Percentiles rank a stretch among this genome's conserved stretches.
Evolutionary conservation across 352 stramenopile species (phyloP).

Genomic region (Phytophthora europaea): DNA sequence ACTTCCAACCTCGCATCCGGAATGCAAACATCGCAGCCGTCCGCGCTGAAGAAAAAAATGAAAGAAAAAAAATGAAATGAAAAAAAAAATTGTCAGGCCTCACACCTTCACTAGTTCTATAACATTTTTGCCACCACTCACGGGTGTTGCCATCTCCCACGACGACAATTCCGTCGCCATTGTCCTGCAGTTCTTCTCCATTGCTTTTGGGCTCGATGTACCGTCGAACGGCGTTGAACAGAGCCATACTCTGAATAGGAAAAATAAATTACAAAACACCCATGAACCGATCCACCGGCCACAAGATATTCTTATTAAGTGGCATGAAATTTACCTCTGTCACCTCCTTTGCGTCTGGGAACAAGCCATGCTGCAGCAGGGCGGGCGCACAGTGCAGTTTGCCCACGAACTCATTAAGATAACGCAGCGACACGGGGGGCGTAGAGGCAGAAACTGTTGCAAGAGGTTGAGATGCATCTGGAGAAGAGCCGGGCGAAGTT

Average conservation of each 20-base stretch:
- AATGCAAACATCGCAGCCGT: conserved; percentile 85
- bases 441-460: conserved; percentile 14
- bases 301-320: background rate
- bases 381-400: conserved; percentile 78
- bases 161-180: conserved; percentile 73
- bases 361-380: conserved; percentile 78
- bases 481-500: conserved; percentile 15
- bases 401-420: conserved; percentile 88
- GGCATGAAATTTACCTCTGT: conserved; percentile 59
- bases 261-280: background rate
- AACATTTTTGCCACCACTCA: conserved; percentile 27
- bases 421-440: conserved; percentile 70
- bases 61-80: background rate
- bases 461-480: background rate
- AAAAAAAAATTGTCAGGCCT: background rate
- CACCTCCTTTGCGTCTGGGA: conserved; percentile 87
- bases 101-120: too few relatives aligned
- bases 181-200: background rate
- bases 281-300: background rate
- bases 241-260: conserved; percentile 72
- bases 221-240: conserved; percentile 84
- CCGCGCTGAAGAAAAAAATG: conserved; percentile 48
- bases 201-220: conserved; percentile 55
- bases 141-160: conserved; percentile 86
- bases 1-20: conserved; percentile 76